Conservation (phyloP, 2,329 filamentous ascomycete genomes). For the Epichloe amarillans region DNA sequence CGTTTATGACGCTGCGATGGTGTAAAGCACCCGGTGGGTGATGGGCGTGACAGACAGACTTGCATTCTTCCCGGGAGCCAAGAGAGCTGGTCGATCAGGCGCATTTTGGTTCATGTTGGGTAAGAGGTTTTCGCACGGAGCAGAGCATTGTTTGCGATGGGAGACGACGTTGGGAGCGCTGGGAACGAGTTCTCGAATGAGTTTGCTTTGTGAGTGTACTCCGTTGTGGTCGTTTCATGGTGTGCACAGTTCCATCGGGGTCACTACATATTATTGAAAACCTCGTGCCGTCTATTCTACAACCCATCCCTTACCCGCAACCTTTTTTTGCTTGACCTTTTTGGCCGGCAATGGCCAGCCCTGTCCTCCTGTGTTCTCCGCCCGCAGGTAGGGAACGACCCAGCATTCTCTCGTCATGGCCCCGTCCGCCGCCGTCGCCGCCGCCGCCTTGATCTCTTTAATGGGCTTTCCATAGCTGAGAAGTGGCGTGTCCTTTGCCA, state of each 20-base stretch:
- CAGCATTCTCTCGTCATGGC: conserved; percentile 56
- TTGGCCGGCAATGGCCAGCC: conserved; percentile 80
- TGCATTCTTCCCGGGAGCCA: neutral
- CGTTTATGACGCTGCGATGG: conserved; percentile 3
- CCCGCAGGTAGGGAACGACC: conserved; percentile 65
- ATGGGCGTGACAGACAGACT: neutral
- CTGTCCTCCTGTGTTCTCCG: conserved; percentile 50
- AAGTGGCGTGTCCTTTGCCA: conserved; percentile 77
- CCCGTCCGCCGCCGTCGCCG: conserved; percentile 21
- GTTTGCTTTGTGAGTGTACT: too few relatives aligned
- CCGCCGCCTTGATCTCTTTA: conserved; percentile 53
- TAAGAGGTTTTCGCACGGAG: too few relatives aligned
- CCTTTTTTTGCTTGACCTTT: conserved; percentile 69
- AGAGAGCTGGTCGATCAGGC: too few relatives aligned
- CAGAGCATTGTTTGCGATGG: too few relatives aligned
- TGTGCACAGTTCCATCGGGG: too few relatives aligned
- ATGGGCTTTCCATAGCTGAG: conserved; percentile 81
- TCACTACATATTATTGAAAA: neutral
- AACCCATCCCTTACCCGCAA: conserved; percentile 61
- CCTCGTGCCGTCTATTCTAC: conserved; percentile 33
- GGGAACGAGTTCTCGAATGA: too few relatives aligned
- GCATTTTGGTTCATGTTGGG: too few relatives aligned
- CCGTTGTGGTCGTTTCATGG: too few relatives aligned
- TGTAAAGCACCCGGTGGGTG: neutral
- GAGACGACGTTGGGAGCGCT: too few relatives aligned